These are phyloP conservation scores for Ogataea thermomethanolica DNA, from an alignment of 805 yeast species.

Conservation along the genomic window DNA sequence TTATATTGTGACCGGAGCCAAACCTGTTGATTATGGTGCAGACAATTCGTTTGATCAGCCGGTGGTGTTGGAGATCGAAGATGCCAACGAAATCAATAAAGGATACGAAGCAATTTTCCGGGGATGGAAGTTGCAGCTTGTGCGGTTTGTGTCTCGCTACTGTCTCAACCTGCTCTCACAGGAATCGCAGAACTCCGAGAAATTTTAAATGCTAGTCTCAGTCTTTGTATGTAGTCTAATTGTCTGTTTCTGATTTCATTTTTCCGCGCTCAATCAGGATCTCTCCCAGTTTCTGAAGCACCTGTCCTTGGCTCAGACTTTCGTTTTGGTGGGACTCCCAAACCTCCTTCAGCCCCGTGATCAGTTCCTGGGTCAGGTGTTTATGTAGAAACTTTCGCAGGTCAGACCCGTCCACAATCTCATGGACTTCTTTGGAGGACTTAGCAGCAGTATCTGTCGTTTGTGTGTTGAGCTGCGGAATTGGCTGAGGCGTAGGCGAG, in stretches of 20 bases:
- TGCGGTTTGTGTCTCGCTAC: constrained; percentile 81
- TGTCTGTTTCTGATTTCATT: constrained; percentile 3
- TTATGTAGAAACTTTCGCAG: constrained; percentile 48
- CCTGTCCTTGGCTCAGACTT: constrained; percentile 14
- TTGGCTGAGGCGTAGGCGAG: constrained; percentile 25
- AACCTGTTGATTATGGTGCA: constrained; percentile 25
- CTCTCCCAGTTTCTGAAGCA: constrained; percentile 21
- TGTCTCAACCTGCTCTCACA: constrained; percentile 60
- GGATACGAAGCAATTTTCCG: constrained; percentile 60
- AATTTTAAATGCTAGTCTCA: constrained; percentile 3
- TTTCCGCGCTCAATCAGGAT: constrained; percentile 18
- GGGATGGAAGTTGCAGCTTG: constrained; percentile 88
- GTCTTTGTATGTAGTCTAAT: constrained; percentile 5
- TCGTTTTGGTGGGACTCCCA: constrained; percentile 25
- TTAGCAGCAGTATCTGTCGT: constrained; percentile 9
- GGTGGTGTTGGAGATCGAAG: constrained; percentile 26
- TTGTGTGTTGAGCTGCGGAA: constrained; percentile 21
- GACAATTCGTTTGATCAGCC: constrained; percentile 21
- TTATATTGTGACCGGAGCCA: constrained; percentile 40
- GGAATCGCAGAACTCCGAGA: constrained; percentile 39
- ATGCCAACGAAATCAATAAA: constrained; percentile 39
- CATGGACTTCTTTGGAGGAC: constrained; percentile 27
- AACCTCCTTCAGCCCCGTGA: constrained; percentile 39
- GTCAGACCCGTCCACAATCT: constrained; percentile 52
- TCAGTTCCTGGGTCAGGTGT: constrained; percentile 42